phyloP scores from a whole-genome alignment of 352 stramenopile species.

The Blastocystis sp. region DNA sequence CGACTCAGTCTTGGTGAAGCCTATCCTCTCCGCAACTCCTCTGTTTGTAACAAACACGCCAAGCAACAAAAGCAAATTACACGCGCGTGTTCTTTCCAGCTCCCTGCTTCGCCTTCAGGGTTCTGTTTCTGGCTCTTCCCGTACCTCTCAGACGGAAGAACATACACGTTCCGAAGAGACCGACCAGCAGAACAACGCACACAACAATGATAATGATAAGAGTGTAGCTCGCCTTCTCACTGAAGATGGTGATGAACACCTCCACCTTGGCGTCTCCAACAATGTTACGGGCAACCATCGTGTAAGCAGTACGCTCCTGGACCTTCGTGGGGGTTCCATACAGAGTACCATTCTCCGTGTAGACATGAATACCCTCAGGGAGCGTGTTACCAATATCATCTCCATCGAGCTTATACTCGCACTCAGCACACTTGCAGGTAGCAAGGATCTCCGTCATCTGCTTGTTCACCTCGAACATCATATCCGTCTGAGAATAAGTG shows the following conservation, averaged over 20 bases:
- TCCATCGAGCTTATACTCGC: slow-evolving; percentile 7
- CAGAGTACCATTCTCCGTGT: neutral
- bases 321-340: slow-evolving; percentile 43
- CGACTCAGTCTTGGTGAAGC: neutral
- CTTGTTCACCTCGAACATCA: slow-evolving; percentile 10
- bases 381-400: neutral
- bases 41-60: neutral
- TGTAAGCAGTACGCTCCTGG: neutral
- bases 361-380: slow-evolving; percentile 22
- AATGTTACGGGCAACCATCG: slow-evolving; percentile 9
- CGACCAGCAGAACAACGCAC: slow-evolving; percentile 12
- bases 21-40: neutral
- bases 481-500: neutral
- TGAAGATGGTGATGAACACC: neutral
- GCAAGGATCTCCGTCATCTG: neutral
- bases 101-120: neutral
- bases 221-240: slow-evolving; percentile 13
- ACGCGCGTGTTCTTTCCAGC: slow-evolving; percentile 42
- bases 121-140: slow-evolving; percentile 14
- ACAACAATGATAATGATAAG: slow-evolving; percentile 32
- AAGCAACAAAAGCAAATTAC: slow-evolving; percentile 17
- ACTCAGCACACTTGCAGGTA: slow-evolving; percentile 4
- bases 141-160: slow-evolving; percentile 38
- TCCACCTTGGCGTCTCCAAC: neutral
- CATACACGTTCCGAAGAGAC: neutral